Conservation (phyloP, 768 basidiomycete genomes). For the Sporobolomyces roseus region DNA sequence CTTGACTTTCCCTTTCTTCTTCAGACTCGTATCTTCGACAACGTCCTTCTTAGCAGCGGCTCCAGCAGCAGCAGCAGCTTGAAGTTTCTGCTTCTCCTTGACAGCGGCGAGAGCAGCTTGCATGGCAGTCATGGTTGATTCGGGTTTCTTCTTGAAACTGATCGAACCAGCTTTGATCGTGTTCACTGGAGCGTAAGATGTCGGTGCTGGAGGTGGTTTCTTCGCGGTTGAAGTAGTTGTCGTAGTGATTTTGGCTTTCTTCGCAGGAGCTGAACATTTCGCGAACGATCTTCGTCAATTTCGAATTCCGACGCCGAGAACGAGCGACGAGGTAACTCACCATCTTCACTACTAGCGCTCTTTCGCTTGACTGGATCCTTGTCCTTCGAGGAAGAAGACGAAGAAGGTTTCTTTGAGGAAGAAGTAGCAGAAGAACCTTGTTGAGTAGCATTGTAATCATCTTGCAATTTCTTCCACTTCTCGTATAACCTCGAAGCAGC, state of each 20-base stretch:
- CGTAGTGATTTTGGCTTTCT: constrained; percentile 28
- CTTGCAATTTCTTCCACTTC: constrained; percentile 26
- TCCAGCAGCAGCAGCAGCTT: not conserved
- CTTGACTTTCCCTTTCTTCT: not conserved
- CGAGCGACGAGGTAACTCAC: constrained; percentile 4
- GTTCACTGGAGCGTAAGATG: not conserved
- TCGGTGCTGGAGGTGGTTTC: not conserved
- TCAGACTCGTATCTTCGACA: not conserved
- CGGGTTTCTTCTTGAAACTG: constrained; percentile 24
- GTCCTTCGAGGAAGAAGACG: not conserved
- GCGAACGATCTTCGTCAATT: no score
- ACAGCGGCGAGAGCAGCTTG: not conserved
- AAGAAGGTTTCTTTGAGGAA: not conserved
- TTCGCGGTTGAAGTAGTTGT: not conserved
- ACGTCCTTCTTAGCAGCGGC: not conserved
- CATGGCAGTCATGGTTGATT: not conserved
- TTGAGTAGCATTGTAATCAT: not conserved
- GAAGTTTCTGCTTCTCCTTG: not conserved
- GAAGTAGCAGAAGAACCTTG: not conserved
- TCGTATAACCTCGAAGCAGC: constrained; percentile 10
- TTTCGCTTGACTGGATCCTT: constrained; percentile 16
- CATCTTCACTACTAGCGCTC: not conserved
- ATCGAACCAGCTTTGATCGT: constrained; percentile 1
- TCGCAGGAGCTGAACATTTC: constrained; percentile 1
- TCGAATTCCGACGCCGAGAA: no score